phyloP scores from a whole-genome alignment of 306 rosid species.

The Sicyos edulis region DNA sequence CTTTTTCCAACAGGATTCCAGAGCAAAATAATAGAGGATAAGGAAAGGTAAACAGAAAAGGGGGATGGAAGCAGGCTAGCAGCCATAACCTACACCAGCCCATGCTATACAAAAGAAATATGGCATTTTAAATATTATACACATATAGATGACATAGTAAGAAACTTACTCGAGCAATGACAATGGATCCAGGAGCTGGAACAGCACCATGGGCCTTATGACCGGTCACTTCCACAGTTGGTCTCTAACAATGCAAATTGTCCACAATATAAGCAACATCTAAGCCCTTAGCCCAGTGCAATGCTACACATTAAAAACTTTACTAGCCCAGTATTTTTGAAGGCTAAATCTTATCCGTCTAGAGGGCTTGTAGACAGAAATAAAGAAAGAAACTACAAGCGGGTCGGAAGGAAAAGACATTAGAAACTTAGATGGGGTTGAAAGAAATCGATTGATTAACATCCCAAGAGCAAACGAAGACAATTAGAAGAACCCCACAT shows the following conservation, averaged over 20 bases:
- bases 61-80: not conserved
- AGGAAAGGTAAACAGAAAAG: not conserved
- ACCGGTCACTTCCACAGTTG: constrained; percentile 71
- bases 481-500: not conserved
- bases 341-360: not conserved
- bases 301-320: not conserved
- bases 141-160: not conserved
- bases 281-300: not conserved
- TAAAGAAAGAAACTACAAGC: not conserved
- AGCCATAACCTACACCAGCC: not conserved
- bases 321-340: not conserved
- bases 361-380: not conserved
- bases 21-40: not conserved
- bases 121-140: not conserved
- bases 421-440: not conserved
- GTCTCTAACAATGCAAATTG: constrained; percentile 40
- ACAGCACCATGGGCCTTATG: constrained; percentile 84
- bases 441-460: not conserved
- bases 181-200: constrained; percentile 76
- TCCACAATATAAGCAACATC: not conserved
- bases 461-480: too few relatives aligned
- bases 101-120: not conserved
- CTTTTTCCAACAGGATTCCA: not conserved
- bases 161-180: constrained; percentile 62
- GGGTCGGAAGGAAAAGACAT: not conserved